Evolutionary conservation across 2,329 filamentous ascomycete genomes (phyloP), one percentile per base, ranked within the genome.

Genomic region (Dryadomyces quercus-mongolicae): DNA sequence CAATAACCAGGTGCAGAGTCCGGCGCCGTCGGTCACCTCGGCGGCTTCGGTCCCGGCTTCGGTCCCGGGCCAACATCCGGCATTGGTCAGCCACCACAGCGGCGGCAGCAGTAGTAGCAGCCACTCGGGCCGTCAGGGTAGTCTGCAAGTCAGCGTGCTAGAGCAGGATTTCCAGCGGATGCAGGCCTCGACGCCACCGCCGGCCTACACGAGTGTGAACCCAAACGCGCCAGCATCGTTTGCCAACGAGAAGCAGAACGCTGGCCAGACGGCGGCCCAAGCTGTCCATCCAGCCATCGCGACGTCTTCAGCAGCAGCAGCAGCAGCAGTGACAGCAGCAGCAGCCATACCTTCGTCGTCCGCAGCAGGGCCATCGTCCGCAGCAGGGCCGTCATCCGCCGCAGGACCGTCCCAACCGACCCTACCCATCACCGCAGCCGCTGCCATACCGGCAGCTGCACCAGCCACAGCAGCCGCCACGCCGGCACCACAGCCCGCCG

Each of bases 171-270:
- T 95, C 66, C 83, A 89, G 61, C 82, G 89, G 18, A 78, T 95
- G 77, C 82, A 88, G 60, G 77, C 84, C 34, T 86, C 88, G 21
- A 90, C 89, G 53, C 91, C 92, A 15, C 93, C 93, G 20, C 93
- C 93, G n/a, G 92, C 93, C 6, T 98, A 98, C 68, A 93, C 89
- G 10, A 93, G 85, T 62, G 80, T 95, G 48, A 81, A 75, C 55
- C 69, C 74, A 0, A 68, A 69, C 31, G 63, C 74, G 67, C 62
- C 82, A 69, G 61, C 81, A 69, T 88, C 79, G 71, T 93, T 91
- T 67, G 85, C 89, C 0, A 82, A 81, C 59, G 91, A 96, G 65
- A 96, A 96, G 66, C 81, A 81, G 62, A 73, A 64, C 61, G 46
- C 61, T 61, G 46, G 25, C 25, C 25, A 31, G 25, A 31, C 25